Conservation (phyloP, 1,139 yeast species). For the Pichia sp. region DNA sequence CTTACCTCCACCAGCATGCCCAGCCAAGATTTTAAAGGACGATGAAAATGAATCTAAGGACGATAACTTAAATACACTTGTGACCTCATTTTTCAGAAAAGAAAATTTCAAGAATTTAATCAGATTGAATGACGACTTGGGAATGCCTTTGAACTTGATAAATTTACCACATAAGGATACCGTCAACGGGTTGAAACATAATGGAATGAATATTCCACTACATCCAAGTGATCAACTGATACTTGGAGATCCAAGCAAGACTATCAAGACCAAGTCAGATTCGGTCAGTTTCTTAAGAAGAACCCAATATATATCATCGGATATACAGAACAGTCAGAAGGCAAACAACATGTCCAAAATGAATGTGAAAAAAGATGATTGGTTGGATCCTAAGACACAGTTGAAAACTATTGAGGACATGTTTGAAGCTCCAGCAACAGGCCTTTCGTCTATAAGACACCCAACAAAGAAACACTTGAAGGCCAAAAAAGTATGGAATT, state of each 20-base stretch:
- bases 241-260: conserved; percentile 63
- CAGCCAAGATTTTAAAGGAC: conserved; percentile 71
- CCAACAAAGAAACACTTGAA: conserved; percentile 71
- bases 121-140: conserved; percentile 67
- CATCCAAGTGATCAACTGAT: conserved; percentile 76
- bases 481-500: conserved; percentile 75
- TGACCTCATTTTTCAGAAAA: conserved; percentile 71
- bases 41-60: conserved; percentile 39
- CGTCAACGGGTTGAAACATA: conserved; percentile 31
- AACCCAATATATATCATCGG: conserved; percentile 78
- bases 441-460: conserved; percentile 53
- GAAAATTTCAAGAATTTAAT: conserved; percentile 67
- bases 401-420: conserved; percentile 69
- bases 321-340: conserved; percentile 11
- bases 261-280: conserved; percentile 44
- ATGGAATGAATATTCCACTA: conserved; percentile 34
- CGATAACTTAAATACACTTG: conserved; percentile 40
- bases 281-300: conserved; percentile 84
- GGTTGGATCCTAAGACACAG: conserved; percentile 60
- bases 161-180: conserved; percentile 61
- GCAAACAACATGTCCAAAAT: conserved; percentile 1
- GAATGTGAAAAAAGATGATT: conserved; percentile 30
- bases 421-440: conserved; percentile 54
- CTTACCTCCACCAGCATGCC: conserved; percentile 89
- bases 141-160: conserved; percentile 75